Base-by-base conservation (phyloP, 768 basidiomycete genomes). In the Tubosaeta brunneosetosa region DNA sequence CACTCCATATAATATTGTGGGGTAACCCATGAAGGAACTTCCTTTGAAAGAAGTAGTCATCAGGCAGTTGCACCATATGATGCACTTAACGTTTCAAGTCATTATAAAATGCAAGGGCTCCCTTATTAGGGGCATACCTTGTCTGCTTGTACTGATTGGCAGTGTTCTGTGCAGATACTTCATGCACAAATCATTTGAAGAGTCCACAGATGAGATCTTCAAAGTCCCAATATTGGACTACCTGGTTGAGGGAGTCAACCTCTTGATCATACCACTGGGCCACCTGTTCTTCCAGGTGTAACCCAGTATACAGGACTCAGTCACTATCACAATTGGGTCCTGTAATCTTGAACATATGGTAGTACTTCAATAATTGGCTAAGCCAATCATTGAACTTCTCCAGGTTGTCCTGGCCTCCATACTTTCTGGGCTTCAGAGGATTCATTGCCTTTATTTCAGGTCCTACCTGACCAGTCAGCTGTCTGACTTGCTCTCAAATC, bases 111-210 rank as follows among this genome's bases (percentile, higher is more conserved):
- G 22, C 22, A 3, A 22, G 22, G 22, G 22, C 22, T 22, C 22
- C 22, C 22, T 22, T 22, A 22, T 22, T 3, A 22, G 22, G 22
- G 22, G 22, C 29, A 31, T 36, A 74, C 70, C 12, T 71, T 33
- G 29, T 45, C 11, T 4, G 7, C 31, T 45, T 31, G 6, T 4
- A 25, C 22, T 42, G 41, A 11, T 42, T 11, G 11, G 41, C 41
- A 3, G 22, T 22, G 25, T 45, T 45, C 13, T 45, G 16, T 1
- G 11, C 8, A 8, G 17, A 45, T 10, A 12, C 22, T 22, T 22
- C 22, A 22, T 22, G 22, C 22, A 22, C 22, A 22, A 22, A 22
- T 22, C 22, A 22, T 16, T 33, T 31, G 44, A 45, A 45, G 4
- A 45, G 2, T 19, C 19, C 31, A 19, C 44, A 45, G 3, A 45